These are phyloP conservation scores for Termitomyces bulborhizus DNA, from an alignment of 768 basidiomycete species.

Conservation along the genomic window DNA sequence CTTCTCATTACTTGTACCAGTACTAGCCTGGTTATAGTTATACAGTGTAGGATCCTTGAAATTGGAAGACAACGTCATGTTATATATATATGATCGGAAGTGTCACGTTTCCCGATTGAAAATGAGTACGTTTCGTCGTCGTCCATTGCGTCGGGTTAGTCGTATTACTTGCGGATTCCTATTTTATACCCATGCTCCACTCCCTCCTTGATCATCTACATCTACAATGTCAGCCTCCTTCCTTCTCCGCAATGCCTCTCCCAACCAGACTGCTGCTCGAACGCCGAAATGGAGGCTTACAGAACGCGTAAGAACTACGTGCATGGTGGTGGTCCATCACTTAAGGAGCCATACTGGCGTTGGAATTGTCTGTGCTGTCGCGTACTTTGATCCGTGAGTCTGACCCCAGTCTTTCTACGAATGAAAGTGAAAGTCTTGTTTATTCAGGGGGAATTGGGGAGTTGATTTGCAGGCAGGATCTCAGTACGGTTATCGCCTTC, in stretches of 20 bases:
- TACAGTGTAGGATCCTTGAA: not conserved
- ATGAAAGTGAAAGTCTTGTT: not conserved
- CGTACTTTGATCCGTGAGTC: conserved; percentile 82
- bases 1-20: no score
- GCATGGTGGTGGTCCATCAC: conserved; percentile 37
- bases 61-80: not conserved
- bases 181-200: conserved; percentile 19
- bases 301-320: conserved; percentile 25
- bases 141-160: conserved; percentile 35
- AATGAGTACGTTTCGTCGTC: conserved; percentile 30
- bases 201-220: not conserved
- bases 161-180: conserved; percentile 22
- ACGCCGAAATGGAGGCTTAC: conserved; percentile 3
- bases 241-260: not conserved
- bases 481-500: conserved; percentile 75
- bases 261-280: not conserved
- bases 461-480: conserved; percentile 88
- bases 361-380: conserved; percentile 83
- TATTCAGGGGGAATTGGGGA: conserved; percentile 74
- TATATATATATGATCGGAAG: not conserved
- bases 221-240: not conserved
- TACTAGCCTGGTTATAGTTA: not conserved
- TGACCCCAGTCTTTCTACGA: not conserved
- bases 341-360: conserved; percentile 66
- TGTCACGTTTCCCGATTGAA: conserved; percentile 15